Percentiles rank a stretch among this genome's conserved stretches.
Conservation (phyloP, 2,329 filamentous ascomycete genomes). For the Capronia epimyces region DNA sequence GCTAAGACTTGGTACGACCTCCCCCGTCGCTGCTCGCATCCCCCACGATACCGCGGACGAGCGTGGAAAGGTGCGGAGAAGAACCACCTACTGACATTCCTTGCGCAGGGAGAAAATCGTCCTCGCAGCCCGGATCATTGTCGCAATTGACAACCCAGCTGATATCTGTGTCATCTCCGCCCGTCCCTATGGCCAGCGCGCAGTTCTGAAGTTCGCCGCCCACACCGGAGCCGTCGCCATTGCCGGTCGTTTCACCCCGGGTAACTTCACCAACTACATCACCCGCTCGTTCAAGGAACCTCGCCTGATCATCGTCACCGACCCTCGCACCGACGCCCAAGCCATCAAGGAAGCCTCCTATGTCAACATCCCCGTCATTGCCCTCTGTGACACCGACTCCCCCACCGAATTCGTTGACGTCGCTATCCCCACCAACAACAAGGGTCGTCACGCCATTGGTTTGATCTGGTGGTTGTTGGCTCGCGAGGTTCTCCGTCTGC, state of each 20-base stretch:
- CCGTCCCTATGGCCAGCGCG: slow-evolving; percentile 98
- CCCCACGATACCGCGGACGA: background rate
- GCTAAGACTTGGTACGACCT: slow-evolving; percentile 92
- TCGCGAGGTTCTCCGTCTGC: slow-evolving; percentile 98
- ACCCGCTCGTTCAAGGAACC: slow-evolving; percentile 99
- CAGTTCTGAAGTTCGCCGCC: slow-evolving; percentile 98
- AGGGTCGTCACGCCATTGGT: slow-evolving; percentile 98
- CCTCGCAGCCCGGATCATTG: slow-evolving; percentile 96
- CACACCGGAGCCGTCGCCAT: slow-evolving; percentile 98
- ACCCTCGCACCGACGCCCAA: slow-evolving; percentile 98
- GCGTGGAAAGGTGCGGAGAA: background rate
- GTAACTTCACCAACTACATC: slow-evolving; percentile 99
- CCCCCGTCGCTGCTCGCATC: background rate
- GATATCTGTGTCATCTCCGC: slow-evolving; percentile 99
- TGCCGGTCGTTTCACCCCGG: slow-evolving; percentile 98
- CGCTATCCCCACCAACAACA: slow-evolving; percentile 99
- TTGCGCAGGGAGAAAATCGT: slow-evolving; percentile 93
- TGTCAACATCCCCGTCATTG: slow-evolving; percentile 99
- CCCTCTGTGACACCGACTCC: slow-evolving; percentile 97
- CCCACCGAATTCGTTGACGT: slow-evolving; percentile 99
- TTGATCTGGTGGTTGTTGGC: slow-evolving; percentile 99
- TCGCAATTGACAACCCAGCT: slow-evolving; percentile 97
- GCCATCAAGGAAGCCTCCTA: slow-evolving; percentile 99
- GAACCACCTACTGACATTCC: slow-evolving; percentile 4
- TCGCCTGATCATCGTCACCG: slow-evolving; percentile 98